Evolutionary conservation across 176 grass and related monocot species (phyloP).

Genomic region (Bonia amplexicaulis): DNA sequence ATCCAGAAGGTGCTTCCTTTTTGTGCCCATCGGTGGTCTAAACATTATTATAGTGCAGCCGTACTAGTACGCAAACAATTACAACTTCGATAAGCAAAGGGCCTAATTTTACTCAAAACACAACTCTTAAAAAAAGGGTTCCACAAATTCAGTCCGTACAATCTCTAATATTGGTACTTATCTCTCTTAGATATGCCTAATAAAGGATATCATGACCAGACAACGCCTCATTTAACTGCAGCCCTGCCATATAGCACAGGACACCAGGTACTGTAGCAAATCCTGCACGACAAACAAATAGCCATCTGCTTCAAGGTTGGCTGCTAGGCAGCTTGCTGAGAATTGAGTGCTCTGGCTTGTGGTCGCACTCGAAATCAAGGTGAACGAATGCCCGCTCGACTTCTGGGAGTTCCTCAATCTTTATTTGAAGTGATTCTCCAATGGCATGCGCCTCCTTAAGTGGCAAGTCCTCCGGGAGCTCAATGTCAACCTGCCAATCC

Average conservation of each 20-base stretch:
- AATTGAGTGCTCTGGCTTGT: slow-evolving; percentile 85
- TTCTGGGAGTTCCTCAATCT: slow-evolving; percentile 84
- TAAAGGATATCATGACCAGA: neutral
- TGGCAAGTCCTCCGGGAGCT: slow-evolving; percentile 91
- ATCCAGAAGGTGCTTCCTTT: neutral
- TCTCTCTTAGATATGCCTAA: slow-evolving; percentile 4
- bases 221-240: neutral
- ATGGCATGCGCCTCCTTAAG: slow-evolving; percentile 85
- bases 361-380: slow-evolving; percentile 84
- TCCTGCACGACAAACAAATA: slow-evolving; percentile 9
- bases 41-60: neutral
- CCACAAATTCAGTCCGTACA: neutral
- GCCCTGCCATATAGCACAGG: neutral
- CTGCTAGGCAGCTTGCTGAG: slow-evolving; percentile 79
- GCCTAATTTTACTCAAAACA: slow-evolving; percentile 1
- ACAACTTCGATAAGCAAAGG: neutral
- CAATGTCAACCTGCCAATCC: slow-evolving; percentile 80
- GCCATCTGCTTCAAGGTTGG: slow-evolving; percentile 35
- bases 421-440: slow-evolving; percentile 89
- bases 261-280: neutral
- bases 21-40: neutral
- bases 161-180: neutral
- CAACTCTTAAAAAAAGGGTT: neutral
- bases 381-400: slow-evolving; percentile 93
- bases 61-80: neutral